Evolutionary conservation across 495 filamentous ascomycete species (phyloP).

Genomic region (Darksidea phi): DNA sequence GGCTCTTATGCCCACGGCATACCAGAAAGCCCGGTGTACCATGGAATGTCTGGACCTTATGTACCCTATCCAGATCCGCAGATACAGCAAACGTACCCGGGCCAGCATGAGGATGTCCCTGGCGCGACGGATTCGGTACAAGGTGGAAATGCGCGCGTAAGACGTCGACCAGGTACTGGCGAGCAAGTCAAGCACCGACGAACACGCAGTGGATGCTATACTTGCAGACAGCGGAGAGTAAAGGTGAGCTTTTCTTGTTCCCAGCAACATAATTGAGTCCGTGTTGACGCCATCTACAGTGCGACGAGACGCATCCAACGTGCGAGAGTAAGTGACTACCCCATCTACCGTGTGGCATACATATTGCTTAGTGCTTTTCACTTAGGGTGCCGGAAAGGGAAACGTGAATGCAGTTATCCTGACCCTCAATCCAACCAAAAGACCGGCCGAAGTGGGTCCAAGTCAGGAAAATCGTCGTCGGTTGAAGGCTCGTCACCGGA

Average conservation of each 20-base stretch:
- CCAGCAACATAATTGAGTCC: background rate
- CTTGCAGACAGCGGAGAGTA: conserved; percentile 82
- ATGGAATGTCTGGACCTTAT: conserved; percentile 22
- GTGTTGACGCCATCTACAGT: conserved; percentile 51
- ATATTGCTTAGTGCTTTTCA: conserved; percentile 3
- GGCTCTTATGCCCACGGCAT: conserved; percentile 22
- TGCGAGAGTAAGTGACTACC: conserved; percentile 69
- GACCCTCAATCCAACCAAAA: conserved; percentile 57
- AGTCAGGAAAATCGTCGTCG: conserved; percentile 48
- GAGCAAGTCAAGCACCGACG: conserved; percentile 92
- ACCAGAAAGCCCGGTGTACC: conserved; percentile 22
- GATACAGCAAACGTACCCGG: conserved; percentile 29
- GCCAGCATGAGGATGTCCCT: conserved; percentile 33
- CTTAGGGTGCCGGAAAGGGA: conserved; percentile 84
- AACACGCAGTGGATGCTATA: conserved; percentile 92
- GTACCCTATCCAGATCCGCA: conserved; percentile 26
- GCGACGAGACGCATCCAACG: conserved; percentile 79
- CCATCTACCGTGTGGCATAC: background rate
- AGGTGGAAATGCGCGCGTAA: conserved; percentile 22
- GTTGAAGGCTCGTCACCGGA: conserved; percentile 53
- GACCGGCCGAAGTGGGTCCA: conserved; percentile 38
- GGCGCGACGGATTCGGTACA: conserved; percentile 13
- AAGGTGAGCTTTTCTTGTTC: conserved; percentile 59
- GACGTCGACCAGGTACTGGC: conserved; percentile 41
- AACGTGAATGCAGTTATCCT: conserved; percentile 79